phyloP scores from a whole-genome alignment of 163 green algal genomes.

The Volvox carteri region DNA sequence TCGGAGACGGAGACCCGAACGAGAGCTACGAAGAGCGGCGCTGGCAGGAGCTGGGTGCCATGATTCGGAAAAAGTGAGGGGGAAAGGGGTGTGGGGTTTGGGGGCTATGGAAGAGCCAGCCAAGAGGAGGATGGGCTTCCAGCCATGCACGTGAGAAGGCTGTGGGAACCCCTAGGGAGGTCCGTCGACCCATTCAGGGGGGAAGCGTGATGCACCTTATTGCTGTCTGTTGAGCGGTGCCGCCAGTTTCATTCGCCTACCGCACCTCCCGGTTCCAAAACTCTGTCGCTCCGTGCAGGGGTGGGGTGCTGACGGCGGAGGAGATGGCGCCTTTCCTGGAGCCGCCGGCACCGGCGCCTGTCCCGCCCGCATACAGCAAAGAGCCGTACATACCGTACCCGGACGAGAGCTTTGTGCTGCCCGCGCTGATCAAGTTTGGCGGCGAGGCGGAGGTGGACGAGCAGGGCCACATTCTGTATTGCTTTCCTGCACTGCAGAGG shows the following conservation, averaged over 20 bases:
- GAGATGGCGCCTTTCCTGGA: slow-evolving; percentile 91
- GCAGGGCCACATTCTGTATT: slow-evolving; percentile 84
- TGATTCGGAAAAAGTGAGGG: slow-evolving; percentile 52
- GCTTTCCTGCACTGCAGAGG: slow-evolving; percentile 86
- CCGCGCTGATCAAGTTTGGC: slow-evolving; percentile 84
- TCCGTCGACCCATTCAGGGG: too few relatives aligned
- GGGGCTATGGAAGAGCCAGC: neutral
- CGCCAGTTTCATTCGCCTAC: too few relatives aligned
- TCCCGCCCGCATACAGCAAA: neutral
- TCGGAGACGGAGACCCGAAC: slow-evolving; percentile 98
- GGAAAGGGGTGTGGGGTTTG: slow-evolving; percentile 2
- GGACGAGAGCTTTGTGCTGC: slow-evolving; percentile 91
- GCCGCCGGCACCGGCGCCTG: slow-evolving; percentile 50
- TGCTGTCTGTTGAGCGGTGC: too few relatives aligned
- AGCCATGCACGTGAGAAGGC: too few relatives aligned
- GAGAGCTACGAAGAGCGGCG: slow-evolving; percentile 81
- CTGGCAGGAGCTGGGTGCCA: slow-evolving; percentile 75
- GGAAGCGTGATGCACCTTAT: too few relatives aligned
- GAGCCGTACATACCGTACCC: slow-evolving; percentile 82
- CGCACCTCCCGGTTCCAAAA: too few relatives aligned
- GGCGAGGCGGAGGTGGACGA: slow-evolving; percentile 85
- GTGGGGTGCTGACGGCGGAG: slow-evolving; percentile 89
- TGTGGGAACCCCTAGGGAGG: too few relatives aligned
- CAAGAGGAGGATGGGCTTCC: too few relatives aligned
- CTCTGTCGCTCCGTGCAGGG: too few relatives aligned